Percentiles rank a stretch among this genome's conserved stretches.
These are phyloP conservation scores for Phytophthora idaei DNA, from an alignment of 352 stramenopile species.

Conservation along the genomic window DNA sequence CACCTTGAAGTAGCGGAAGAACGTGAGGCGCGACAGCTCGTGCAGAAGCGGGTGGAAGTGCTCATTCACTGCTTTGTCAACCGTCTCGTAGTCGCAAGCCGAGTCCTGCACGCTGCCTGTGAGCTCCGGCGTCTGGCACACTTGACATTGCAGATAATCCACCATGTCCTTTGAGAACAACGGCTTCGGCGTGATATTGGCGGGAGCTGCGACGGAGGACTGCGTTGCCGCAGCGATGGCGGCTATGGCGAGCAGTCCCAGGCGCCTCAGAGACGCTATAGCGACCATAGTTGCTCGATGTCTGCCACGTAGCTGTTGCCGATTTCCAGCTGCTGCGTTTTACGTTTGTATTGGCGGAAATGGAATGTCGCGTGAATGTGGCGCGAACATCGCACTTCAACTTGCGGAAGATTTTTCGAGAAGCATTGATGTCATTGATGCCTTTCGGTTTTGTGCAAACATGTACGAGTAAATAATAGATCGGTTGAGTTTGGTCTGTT, in stretches of 20 bases:
- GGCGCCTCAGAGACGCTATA: constrained; percentile 5
- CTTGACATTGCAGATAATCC: constrained; percentile 79
- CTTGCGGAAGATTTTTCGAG: constrained; percentile 29
- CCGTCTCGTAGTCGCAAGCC: constrained; percentile 85
- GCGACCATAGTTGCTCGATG: constrained; percentile 11
- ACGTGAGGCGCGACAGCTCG: constrained; percentile 80
- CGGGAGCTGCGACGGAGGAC: constrained; percentile 2
- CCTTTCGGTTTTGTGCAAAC: too few species aligned
- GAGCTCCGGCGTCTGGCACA: constrained; percentile 83
- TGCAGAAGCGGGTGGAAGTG: constrained; percentile 85
- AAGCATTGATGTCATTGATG: not conserved
- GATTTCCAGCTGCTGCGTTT: constrained; percentile 1
- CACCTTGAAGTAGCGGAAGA: constrained; percentile 95
- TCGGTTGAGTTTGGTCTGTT: not conserved
- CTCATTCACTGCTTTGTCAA: constrained; percentile 80
- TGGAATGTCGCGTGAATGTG: constrained; percentile 24
- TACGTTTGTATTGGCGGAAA: not conserved
- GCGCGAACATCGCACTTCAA: constrained; percentile 25
- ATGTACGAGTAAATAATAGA: not conserved
- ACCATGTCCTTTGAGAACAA: constrained; percentile 72
- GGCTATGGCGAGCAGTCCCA: constrained; percentile 9
- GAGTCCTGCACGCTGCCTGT: constrained; percentile 84
- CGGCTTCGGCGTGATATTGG: constrained; percentile 9
- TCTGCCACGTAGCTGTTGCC: constrained; percentile 23
- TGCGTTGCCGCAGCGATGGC: constrained; percentile 6